Percentiles rank a stretch among this genome's conserved stretches.
Evolutionary conservation across 805 yeast species (phyloP).

Genomic region (Huiozyma naganishii): DNA sequence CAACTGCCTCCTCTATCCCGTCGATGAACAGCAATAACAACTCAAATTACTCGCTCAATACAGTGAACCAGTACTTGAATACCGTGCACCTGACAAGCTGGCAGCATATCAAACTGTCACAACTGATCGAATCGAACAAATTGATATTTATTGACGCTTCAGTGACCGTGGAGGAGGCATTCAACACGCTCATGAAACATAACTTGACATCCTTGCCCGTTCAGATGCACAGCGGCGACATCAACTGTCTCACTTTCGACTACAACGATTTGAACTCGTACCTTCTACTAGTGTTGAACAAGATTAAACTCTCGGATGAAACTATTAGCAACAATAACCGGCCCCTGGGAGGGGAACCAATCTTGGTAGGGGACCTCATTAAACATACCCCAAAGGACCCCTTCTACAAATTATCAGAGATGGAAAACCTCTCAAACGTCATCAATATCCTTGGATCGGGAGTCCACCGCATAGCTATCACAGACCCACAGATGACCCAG

Average conservation of each 20-base stretch:
- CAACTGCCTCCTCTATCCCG: too few species aligned
- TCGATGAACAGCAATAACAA: not conserved
- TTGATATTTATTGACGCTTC: conserved; percentile 56
- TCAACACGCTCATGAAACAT: conserved; percentile 58
- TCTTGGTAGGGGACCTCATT: conserved; percentile 79
- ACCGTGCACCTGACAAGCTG: conserved; percentile 36
- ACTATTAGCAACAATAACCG: conserved; percentile 33
- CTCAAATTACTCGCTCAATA: conserved; percentile 1
- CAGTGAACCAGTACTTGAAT: conserved; percentile 21
- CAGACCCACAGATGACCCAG: conserved; percentile 38
- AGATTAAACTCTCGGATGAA: conserved; percentile 31
- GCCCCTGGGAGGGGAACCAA: conserved; percentile 50
- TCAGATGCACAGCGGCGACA: conserved; percentile 32
- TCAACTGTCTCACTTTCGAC: conserved; percentile 74
- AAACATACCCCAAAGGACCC: conserved; percentile 81
- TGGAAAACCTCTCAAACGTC: conserved; percentile 57
- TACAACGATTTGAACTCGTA: conserved; percentile 84
- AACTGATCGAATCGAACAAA: conserved; percentile 66
- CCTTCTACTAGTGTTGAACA: conserved; percentile 71
- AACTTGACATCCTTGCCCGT: conserved; percentile 83
- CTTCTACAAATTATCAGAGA: conserved; percentile 62
- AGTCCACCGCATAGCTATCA: conserved; percentile 83
- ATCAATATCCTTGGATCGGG: conserved; percentile 84
- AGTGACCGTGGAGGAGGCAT: conserved; percentile 75
- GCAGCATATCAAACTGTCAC: conserved; percentile 60